Percentiles rank a stretch among this genome's conserved stretches.
Conservation (phyloP, 1,284 basidiomycete genomes). For the Ustilago esculenta region DNA sequence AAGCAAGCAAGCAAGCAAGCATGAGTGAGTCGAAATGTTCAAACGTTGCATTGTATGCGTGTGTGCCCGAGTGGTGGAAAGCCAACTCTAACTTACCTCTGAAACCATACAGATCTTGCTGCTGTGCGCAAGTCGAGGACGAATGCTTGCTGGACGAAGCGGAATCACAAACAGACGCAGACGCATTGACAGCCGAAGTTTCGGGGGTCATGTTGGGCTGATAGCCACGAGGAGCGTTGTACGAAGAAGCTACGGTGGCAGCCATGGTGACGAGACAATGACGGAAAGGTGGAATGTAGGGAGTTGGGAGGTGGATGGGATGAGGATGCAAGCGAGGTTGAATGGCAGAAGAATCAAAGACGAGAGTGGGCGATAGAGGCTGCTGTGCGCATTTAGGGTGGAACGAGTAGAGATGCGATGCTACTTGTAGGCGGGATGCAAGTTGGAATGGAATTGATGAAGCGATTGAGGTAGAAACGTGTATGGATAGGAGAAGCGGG, state of each 20-base stretch:
- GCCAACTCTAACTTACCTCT: constrained; percentile 45
- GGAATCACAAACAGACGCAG: too few relatives aligned
- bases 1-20: neutral
- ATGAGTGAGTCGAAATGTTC: too few relatives aligned
- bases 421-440: neutral
- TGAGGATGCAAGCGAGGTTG: neutral
- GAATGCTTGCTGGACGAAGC: constrained; percentile 25
- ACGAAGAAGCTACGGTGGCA: constrained; percentile 34
- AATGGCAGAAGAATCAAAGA: constrained; percentile 13
- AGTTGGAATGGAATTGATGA: constrained; percentile 9
- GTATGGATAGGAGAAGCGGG: neutral
- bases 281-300: too few relatives aligned
- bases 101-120: constrained; percentile 62
- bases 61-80: too few relatives aligned
- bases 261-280: constrained; percentile 41
- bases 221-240: constrained; percentile 26
- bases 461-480: neutral
- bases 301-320: too few relatives aligned
- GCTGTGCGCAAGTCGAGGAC: constrained; percentile 24
- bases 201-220: constrained; percentile 23
- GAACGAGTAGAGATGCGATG: neutral
- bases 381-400: constrained; percentile 17
- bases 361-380: constrained; percentile 7
- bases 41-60: too few relatives aligned
- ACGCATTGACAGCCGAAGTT: constrained; percentile 7